Percentiles rank a stretch among this genome's conserved stretches.
Conservation (phyloP, 768 basidiomycete genomes). For the Hygrocybe coccinea region DNA sequence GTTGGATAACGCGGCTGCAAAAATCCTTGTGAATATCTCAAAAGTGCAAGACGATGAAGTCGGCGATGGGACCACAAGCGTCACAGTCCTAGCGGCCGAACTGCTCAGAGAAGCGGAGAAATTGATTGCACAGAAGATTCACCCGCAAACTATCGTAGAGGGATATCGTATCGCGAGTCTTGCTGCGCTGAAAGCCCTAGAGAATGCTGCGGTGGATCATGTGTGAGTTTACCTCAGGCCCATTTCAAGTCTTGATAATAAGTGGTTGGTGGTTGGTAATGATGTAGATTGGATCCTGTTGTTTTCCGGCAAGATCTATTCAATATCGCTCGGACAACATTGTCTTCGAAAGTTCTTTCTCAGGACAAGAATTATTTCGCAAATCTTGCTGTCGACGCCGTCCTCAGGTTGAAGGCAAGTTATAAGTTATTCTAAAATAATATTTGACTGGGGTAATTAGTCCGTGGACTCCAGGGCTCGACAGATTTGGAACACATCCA, state of each 20-base stretch:
- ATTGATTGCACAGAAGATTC: conserved; percentile 85
- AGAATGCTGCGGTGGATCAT: conserved; percentile 78
- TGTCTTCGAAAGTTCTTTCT: conserved; percentile 92
- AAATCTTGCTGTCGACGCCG: conserved; percentile 95
- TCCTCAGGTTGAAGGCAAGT: conserved; percentile 77
- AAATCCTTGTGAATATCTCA: conserved; percentile 98
- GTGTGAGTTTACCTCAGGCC: conserved; percentile 47
- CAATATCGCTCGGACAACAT: conserved; percentile 93
- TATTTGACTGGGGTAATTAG: background rate
- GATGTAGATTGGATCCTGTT: conserved; percentile 57
- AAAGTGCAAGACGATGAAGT: conserved; percentile 99
- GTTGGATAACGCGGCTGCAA: conserved; percentile 97
- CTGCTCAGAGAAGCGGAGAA: conserved; percentile 93
- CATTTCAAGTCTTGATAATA: background rate
- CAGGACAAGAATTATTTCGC: conserved; percentile 99
- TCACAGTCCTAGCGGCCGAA: conserved; percentile 90
- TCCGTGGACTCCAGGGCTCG: conserved; percentile 60
- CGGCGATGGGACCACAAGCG: conserved; percentile 90
- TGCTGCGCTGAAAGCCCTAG: conserved; percentile 80
- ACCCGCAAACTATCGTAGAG: conserved; percentile 97
- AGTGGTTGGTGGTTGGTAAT: background rate
- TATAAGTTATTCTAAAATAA: background rate
- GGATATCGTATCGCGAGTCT: conserved; percentile 90
- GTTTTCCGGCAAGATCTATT: conserved; percentile 86
- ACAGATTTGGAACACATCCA: conserved; percentile 47